phyloP scores from a whole-genome alignment of 495 filamentous ascomycete genomes.

The Delitschia confertaspora region DNA sequence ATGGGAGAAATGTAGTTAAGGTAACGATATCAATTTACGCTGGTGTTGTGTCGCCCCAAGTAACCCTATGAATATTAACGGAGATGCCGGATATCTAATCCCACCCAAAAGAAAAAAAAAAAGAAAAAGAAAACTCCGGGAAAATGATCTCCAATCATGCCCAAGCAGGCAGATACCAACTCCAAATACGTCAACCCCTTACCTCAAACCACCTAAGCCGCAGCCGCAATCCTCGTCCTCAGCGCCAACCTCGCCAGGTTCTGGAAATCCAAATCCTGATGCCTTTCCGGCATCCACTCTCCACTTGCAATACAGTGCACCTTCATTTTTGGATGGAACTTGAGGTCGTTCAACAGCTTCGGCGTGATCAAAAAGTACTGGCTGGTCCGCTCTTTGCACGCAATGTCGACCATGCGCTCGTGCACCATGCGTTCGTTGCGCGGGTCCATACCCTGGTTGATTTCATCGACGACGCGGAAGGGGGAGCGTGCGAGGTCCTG shows the following conservation, averaged over 20 bases:
- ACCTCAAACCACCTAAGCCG: not conserved
- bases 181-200: too few species aligned
- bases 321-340: conserved; percentile 82
- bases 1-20: too few species aligned
- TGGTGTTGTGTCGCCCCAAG: too few species aligned
- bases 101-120: too few species aligned
- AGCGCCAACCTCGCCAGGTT: conserved; percentile 42
- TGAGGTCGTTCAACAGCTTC: conserved; percentile 79
- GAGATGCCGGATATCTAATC: too few species aligned
- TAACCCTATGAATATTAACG: too few species aligned
- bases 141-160: too few species aligned
- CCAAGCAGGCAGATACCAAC: too few species aligned
- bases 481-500: conserved; percentile 88
- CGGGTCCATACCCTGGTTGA: conserved; percentile 99
- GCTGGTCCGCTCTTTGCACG: conserved; percentile 60
- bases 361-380: conserved; percentile 96
- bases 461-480: conserved; percentile 99
- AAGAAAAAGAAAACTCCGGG: too few species aligned
- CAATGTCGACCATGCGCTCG: conserved; percentile 90
- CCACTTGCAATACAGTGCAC: conserved; percentile 91
- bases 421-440: conserved; percentile 97
- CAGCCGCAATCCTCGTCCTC: not conserved
- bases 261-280: conserved; percentile 48
- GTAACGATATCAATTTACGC: too few species aligned
- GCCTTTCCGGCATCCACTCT: conserved; percentile 66